Evolutionary conservation across 2,329 filamentous ascomycete genomes (phyloP).

Genomic region (Tolypocladium amazonense): DNA sequence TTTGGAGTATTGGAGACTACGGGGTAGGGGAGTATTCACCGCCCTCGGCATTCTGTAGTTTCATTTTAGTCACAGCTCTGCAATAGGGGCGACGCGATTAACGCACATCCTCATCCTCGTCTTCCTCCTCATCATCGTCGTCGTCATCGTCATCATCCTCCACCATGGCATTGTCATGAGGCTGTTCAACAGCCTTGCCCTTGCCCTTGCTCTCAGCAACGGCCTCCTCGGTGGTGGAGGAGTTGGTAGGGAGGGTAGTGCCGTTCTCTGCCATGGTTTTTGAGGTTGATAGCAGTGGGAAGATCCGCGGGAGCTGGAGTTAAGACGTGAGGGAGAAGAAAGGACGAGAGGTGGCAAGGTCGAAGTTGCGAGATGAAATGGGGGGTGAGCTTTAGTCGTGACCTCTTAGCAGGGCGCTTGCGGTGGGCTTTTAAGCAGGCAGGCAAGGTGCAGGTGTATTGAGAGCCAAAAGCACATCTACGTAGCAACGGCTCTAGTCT

Average conservation of each 20-base stretch:
- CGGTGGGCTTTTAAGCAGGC: constrained; percentile 15
- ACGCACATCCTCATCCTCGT: constrained; percentile 20
- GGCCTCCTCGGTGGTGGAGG: constrained; percentile 27
- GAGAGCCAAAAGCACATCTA: constrained; percentile 8
- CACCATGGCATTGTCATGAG: constrained; percentile 57
- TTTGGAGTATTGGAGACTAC: background rate
- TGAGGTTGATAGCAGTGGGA: background rate
- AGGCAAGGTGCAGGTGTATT: constrained; percentile 12
- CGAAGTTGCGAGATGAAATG: constrained; percentile 10
- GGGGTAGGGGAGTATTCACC: constrained; percentile 12
- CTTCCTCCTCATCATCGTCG: constrained; percentile 37
- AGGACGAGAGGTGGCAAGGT: constrained; percentile 1
- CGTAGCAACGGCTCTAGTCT: constrained; percentile 21
- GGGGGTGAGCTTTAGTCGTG: constrained; percentile 12
- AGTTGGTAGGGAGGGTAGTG: constrained; percentile 34
- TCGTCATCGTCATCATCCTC: constrained; percentile 67
- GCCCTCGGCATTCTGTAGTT: constrained; percentile 15
- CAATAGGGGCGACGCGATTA: background rate
- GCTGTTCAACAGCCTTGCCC: constrained; percentile 58
- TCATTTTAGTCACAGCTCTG: constrained; percentile 11
- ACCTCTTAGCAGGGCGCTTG: constrained; percentile 6
- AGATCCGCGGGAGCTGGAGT: background rate
- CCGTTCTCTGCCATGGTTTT: constrained; percentile 36
- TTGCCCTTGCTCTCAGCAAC: constrained; percentile 66
- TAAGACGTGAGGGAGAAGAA: constrained; percentile 2